These are phyloP conservation scores for Kalmusia sp. DNA, from an alignment of 2,329 filamentous ascomycete genomes.

Conservation along the genomic window DNA sequence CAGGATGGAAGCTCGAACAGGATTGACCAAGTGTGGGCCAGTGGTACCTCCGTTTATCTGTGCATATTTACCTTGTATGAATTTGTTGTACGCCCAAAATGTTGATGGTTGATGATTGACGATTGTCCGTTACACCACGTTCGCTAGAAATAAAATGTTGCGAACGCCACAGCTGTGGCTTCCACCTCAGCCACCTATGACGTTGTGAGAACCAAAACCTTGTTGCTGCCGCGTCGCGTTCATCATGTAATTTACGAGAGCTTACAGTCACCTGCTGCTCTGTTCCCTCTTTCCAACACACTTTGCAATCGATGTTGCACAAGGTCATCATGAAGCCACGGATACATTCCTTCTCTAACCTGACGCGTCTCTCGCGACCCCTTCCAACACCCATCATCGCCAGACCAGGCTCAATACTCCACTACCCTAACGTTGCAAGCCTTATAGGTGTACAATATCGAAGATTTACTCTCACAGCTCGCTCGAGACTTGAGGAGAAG, in stretches of 20 bases:
- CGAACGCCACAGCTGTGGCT: constrained; percentile 1
- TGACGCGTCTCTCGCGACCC: constrained; percentile 25
- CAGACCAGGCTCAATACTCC: constrained; percentile 6
- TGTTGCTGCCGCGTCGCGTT: constrained; percentile 1
- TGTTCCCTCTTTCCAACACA: background rate
- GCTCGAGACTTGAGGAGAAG: constrained; percentile 19
- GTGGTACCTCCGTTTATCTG: background rate
- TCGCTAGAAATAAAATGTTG: background rate
- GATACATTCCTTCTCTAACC: constrained; percentile 30
- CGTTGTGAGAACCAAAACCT: background rate
- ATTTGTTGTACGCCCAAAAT: too few species aligned
- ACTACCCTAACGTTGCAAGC: background rate
- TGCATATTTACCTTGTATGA: background rate
- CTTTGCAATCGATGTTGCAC: background rate
- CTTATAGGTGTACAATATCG: constrained; percentile 12
- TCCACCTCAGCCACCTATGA: background rate
- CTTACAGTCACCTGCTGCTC: background rate
- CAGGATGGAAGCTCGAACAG: background rate
- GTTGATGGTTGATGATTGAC: too few species aligned
- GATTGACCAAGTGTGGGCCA: background rate
- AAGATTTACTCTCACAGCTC: constrained; percentile 18
- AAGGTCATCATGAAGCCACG: constrained; percentile 37
- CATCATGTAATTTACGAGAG: background rate
- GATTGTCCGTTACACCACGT: background rate
- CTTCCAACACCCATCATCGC: constrained; percentile 15